phyloP scores from a whole-genome alignment of 2,329 filamentous ascomycete genomes.

The Fusarium sp. region DNA sequence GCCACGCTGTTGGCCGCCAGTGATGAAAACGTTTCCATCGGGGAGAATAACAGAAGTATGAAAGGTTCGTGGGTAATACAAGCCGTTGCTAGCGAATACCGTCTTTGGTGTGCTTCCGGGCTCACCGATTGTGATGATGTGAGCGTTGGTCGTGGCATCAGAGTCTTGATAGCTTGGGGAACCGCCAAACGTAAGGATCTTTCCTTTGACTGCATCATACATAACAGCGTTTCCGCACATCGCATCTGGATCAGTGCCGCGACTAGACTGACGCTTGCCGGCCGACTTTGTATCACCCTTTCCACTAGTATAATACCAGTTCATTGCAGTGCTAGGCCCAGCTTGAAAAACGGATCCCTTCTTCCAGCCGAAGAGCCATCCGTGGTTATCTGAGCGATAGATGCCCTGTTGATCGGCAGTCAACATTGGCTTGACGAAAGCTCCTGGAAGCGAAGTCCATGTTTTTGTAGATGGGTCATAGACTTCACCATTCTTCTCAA shows the following conservation, averaged over 20 bases:
- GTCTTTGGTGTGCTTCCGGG: background rate
- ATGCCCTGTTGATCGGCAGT: slow-evolving; percentile 52
- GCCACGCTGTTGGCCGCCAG: slow-evolving; percentile 49
- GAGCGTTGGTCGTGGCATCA: slow-evolving; percentile 54
- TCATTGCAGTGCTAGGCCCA: slow-evolving; percentile 61
- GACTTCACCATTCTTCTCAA: slow-evolving; percentile 23
- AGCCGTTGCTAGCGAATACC: background rate
- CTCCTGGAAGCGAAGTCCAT: slow-evolving; percentile 39
- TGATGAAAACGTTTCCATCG: slow-evolving; percentile 57
- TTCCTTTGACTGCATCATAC: slow-evolving; percentile 66
- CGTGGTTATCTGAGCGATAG: slow-evolving; percentile 49
- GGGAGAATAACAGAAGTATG: slow-evolving; percentile 59
- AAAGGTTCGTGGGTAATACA: slow-evolving; percentile 49
- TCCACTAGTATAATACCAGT: slow-evolving; percentile 60
- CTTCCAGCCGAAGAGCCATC: slow-evolving; percentile 50
- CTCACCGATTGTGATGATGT: slow-evolving; percentile 58
- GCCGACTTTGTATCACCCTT: slow-evolving; percentile 32
- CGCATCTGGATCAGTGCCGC: slow-evolving; percentile 52
- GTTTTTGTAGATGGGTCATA: slow-evolving; percentile 4
- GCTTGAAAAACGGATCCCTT: slow-evolving; percentile 61
- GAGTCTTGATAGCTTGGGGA: slow-evolving; percentile 55
- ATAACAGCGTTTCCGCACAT: slow-evolving; percentile 67
- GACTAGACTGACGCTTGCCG: slow-evolving; percentile 41
- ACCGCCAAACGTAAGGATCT: slow-evolving; percentile 64
- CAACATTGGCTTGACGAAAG: slow-evolving; percentile 56